A percentile compares a stretch with the other conserved stretches of the same genome.
Evolutionary conservation across 495 filamentous ascomycete species (phyloP).

Genomic region (Pyrenula massariospora): DNA sequence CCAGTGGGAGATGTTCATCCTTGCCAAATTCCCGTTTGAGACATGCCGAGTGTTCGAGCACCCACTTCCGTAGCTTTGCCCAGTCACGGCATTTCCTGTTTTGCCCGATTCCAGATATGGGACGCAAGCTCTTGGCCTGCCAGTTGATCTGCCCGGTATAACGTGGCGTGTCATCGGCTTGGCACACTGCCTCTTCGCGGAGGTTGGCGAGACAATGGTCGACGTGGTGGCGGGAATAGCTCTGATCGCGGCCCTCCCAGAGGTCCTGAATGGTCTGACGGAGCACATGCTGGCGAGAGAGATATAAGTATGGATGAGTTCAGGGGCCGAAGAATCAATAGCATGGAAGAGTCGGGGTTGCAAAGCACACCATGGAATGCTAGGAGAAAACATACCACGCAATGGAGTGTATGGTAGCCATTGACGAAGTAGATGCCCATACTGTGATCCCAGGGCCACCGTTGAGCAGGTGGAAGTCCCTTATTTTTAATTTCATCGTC

Average conservation of each 20-base stretch:
- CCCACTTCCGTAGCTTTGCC: constrained; percentile 8
- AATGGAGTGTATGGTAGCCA: constrained; percentile 7
- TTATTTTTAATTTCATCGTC: background rate
- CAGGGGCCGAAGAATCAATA: too few species aligned
- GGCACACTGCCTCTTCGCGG: constrained; percentile 11
- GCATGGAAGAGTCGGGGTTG: too few species aligned
- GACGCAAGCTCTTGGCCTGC: background rate
- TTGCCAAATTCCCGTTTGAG: background rate
- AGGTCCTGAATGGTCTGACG: background rate
- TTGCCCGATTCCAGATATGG: constrained; percentile 6
- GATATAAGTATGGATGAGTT: constrained; percentile 1
- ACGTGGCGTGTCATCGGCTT: constrained; percentile 14
- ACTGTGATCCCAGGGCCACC: background rate
- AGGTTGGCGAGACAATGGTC: constrained; percentile 13
- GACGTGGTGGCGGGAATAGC: constrained; percentile 6
- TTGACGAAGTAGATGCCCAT: constrained; percentile 7
- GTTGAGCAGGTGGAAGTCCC: background rate
- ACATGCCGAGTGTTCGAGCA: constrained; percentile 10
- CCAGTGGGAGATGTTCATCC: background rate
- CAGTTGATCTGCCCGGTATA: constrained; percentile 1
- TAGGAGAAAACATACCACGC: constrained; percentile 2
- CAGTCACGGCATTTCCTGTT: constrained; percentile 9
- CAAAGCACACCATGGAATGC: too few species aligned
- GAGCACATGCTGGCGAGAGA: background rate
- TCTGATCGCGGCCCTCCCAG: too few species aligned